Conservation (phyloP, 805 yeast genomes). For the Kodamaea restingae region DNA sequence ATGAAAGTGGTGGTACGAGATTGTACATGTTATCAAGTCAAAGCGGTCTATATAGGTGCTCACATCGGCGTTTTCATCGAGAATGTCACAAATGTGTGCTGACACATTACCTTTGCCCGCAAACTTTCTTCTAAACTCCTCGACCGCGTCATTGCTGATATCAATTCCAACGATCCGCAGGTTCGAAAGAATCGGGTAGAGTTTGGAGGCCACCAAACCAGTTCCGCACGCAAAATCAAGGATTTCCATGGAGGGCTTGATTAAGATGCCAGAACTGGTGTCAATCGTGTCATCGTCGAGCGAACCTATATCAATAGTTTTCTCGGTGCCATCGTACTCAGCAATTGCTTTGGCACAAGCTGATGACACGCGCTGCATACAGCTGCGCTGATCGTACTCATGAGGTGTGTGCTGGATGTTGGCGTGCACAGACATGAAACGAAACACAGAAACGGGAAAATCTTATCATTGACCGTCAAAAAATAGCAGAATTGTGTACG, state of each 20-base stretch:
- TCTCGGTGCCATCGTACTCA: slow-evolving; percentile 9
- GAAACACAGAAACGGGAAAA: no score
- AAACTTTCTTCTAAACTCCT: slow-evolving; percentile 11
- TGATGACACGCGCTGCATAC: slow-evolving; percentile 15
- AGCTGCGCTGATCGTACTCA: slow-evolving; percentile 21
- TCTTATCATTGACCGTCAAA: no score
- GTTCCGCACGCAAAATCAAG: slow-evolving; percentile 46
- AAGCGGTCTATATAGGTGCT: slow-evolving; percentile 18
- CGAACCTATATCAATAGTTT: slow-evolving; percentile 2
- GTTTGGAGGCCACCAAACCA: slow-evolving; percentile 30
- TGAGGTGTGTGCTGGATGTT: neutral
- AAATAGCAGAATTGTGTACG: no score
- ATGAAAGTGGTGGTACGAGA: slow-evolving; percentile 38
- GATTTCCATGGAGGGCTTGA: slow-evolving; percentile 21
- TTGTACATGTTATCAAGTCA: slow-evolving; percentile 34
- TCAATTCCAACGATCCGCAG: slow-evolving; percentile 34
- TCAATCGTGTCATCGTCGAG: slow-evolving; percentile 8
- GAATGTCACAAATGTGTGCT: slow-evolving; percentile 22
- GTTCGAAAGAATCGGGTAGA: slow-evolving; percentile 25
- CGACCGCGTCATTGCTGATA: slow-evolving; percentile 25
- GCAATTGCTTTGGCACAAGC: slow-evolving; percentile 14
- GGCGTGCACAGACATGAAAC: neutral
- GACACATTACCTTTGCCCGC: slow-evolving; percentile 5
- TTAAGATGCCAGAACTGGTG: slow-evolving; percentile 5
- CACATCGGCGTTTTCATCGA: slow-evolving; percentile 16